Evolutionary conservation across 2,329 filamentous ascomycete species (phyloP).

Genomic region (Monilinia fructigena): DNA sequence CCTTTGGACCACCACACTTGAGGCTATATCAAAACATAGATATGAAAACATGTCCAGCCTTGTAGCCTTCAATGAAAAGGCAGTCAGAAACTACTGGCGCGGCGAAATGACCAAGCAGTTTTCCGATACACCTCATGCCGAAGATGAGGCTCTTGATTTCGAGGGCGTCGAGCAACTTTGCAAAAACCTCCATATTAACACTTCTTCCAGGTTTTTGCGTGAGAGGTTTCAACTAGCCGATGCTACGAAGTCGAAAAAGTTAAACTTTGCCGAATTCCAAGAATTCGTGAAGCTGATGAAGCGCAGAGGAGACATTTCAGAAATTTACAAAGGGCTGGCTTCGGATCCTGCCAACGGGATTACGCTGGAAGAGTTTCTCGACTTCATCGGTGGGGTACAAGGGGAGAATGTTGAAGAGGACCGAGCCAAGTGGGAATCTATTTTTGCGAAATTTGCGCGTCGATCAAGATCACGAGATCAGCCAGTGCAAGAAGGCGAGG

Average conservation of each 20-base stretch:
- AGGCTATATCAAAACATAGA: conserved; percentile 79
- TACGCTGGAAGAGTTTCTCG: conserved; percentile 69
- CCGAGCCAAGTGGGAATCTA: conserved; percentile 62
- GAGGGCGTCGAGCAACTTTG: conserved; percentile 79
- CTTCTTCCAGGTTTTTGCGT: conserved; percentile 70
- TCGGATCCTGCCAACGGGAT: conserved; percentile 62
- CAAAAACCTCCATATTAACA: conserved; percentile 88
- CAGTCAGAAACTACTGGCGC: conserved; percentile 81
- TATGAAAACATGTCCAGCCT: conserved; percentile 89
- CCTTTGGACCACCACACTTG: conserved; percentile 80
- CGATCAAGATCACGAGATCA: conserved; percentile 52
- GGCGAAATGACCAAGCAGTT: conserved; percentile 74
- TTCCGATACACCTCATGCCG: conserved; percentile 49
- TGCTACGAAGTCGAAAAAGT: conserved; percentile 57
- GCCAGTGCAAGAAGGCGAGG: conserved; percentile 45
- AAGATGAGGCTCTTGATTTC: conserved; percentile 70
- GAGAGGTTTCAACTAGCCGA: conserved; percentile 74
- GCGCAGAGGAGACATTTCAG: conserved; percentile 75
- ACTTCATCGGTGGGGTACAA: conserved; percentile 73
- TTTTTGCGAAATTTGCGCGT: conserved; percentile 70
- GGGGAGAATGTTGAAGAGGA: conserved; percentile 71
- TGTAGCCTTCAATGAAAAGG: conserved; percentile 79
- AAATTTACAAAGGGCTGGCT: conserved; percentile 65
- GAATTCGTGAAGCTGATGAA: conserved; percentile 82
- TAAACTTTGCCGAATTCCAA: conserved; percentile 80